Base-by-base conservation (phyloP, 2,329 filamentous ascomycete genomes). In the Sporothrix brasiliensis region DNA sequence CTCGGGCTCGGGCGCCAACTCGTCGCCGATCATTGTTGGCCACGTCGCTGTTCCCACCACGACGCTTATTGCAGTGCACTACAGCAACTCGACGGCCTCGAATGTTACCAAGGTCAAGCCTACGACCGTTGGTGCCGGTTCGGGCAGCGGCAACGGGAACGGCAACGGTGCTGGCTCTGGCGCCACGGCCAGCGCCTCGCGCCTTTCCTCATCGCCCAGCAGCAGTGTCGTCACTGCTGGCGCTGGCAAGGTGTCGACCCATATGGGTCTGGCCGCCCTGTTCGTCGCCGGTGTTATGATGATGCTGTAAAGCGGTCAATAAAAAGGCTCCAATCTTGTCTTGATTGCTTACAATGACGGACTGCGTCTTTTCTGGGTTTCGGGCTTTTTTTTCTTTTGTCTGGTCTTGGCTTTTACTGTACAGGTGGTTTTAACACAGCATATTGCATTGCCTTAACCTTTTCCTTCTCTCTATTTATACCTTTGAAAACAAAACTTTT, bases 141-240 rank as follows among this genome's bases (percentile, higher is more conserved):
- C 68, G n/a, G 58, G 58, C 39, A 44, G 34, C 10, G 58, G 58
- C 39, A 44, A 21, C 3, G 41, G 41, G 39, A 63, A 24, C 21
- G 58, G 58, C 41, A 14, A n/a, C 4, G 58, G 58, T n/a, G 14
- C 11, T 2, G 63, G 63, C 47, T 19, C 44, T 7, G 61, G 44
- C 10, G 27, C 63, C 11, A 66, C 56, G 9, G 69, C 50, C 41
- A 53, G 61, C 44, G 41, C 41, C 39, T 49, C 66, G 10, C 56
- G 49, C 58, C 34, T 68, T 14, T 56, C 66, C 19, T 52, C 66
- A 11, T 58, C 69, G 27, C 63, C 61, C 14, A 70, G 52, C 63
- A 30, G 49, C n/a, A 7, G 14, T 16, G 65, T 69, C 11, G 72
- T 74, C 16, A 73, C 73, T 41, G 72, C 71, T n/a, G 71, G 70